Conservation (phyloP, 73 alveolate species). For the Uronychia binucleata region DNA sequence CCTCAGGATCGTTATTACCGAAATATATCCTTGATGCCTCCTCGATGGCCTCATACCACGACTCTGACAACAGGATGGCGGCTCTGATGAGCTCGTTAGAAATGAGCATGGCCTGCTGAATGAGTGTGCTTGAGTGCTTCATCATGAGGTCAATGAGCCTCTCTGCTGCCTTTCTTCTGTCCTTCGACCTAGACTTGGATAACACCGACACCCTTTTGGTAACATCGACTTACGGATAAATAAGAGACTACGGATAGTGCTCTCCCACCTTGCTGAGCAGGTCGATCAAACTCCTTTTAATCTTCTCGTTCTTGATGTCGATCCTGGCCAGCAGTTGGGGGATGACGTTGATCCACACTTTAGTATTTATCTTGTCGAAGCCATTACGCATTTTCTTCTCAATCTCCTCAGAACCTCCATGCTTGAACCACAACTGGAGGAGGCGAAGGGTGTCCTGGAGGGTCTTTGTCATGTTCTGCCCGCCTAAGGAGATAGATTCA, state of each 20-base stretch:
- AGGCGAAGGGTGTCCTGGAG: slow-evolving; percentile 91
- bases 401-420: slow-evolving; percentile 88
- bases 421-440: slow-evolving; percentile 88
- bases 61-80: slow-evolving; percentile 91
- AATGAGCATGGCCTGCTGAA: slow-evolving; percentile 86
- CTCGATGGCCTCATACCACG: slow-evolving; percentile 96
- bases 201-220: slow-evolving; percentile 78
- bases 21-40: slow-evolving; percentile 93
- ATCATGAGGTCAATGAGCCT: slow-evolving; percentile 82
- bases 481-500: slow-evolving; percentile 78
- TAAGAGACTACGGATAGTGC: slow-evolving; percentile 91
- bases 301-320: slow-evolving; percentile 78
- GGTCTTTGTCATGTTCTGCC: slow-evolving; percentile 78
- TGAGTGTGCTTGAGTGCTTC: slow-evolving; percentile 75
- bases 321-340: slow-evolving; percentile 98
- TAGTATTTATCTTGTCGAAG: slow-evolving; percentile 81
- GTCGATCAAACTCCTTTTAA: slow-evolving; percentile 77
- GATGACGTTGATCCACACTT: slow-evolving; percentile 96
- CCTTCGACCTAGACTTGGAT: slow-evolving; percentile 83
- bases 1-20: slow-evolving; percentile 80
- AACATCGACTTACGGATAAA: slow-evolving; percentile 65
- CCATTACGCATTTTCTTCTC: slow-evolving; percentile 80
- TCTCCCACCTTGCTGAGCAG: slow-evolving; percentile 85
- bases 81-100: slow-evolving; percentile 94
- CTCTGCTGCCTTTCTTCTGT: slow-evolving; percentile 90